Percentiles rank a stretch among this genome's conserved stretches.
These are phyloP conservation scores for Lizonia empirigonia DNA, from an alignment of 2,329 filamentous ascomycete species.

Conservation along the genomic window DNA sequence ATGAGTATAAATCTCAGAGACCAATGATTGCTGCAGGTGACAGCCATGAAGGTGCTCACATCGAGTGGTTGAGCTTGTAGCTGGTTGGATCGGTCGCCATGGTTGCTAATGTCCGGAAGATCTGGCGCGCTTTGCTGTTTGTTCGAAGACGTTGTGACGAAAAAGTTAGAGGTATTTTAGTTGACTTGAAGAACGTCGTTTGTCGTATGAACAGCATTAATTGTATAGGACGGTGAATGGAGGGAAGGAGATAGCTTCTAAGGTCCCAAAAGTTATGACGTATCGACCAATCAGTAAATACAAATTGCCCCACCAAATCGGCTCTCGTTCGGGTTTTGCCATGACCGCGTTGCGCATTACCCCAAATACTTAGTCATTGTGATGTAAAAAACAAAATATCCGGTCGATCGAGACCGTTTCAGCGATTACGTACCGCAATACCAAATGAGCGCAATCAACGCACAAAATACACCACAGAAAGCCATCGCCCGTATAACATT, in stretches of 20 bases:
- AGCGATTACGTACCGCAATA: neutral
- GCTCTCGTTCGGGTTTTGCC: slow-evolving; percentile 21
- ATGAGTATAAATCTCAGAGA: slow-evolving; percentile 9
- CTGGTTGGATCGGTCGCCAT: slow-evolving; percentile 63
- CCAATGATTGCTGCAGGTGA: slow-evolving; percentile 10
- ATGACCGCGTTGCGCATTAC: slow-evolving; percentile 19
- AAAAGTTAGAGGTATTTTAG: slow-evolving; percentile 13
- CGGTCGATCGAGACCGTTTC: neutral
- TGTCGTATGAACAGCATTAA: slow-evolving; percentile 36
- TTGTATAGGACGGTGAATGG: slow-evolving; percentile 13
- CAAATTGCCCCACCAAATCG: slow-evolving; percentile 24
- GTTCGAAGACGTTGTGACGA: slow-evolving; percentile 13
- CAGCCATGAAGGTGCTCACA: slow-evolving; percentile 41
- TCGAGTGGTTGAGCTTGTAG: slow-evolving; percentile 70
- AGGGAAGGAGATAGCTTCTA: slow-evolving; percentile 15
- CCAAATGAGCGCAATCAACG: neutral
- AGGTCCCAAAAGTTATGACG: slow-evolving; percentile 46
- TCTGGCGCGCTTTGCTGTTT: slow-evolving; percentile 16
- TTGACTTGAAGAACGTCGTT: slow-evolving; percentile 10
- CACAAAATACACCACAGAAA: neutral
- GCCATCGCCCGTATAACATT: neutral
- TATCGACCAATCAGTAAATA: slow-evolving; percentile 19
- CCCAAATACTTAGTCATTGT: slow-evolving; percentile 4
- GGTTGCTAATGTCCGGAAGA: slow-evolving; percentile 50
- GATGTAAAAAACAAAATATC: neutral